Evolutionary conservation across 768 basidiomycete species (phyloP).

Genomic region (Calocera cornea): DNA sequence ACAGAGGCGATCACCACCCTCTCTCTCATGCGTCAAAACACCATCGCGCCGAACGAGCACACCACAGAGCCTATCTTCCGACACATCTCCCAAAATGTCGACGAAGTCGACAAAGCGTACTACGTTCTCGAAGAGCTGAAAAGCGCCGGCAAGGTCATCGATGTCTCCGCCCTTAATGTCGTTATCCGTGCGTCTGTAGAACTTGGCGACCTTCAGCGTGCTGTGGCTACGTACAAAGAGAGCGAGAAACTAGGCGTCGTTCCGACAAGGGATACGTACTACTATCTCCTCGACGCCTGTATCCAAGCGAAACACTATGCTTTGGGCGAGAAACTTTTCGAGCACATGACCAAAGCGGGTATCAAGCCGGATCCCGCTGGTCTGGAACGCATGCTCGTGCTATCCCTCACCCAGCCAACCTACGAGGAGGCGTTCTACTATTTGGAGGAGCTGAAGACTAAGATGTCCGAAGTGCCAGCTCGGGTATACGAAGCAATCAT

Average conservation of each 20-base stretch:
- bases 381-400: conserved; percentile 51
- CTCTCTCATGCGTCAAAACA: conserved; percentile 42
- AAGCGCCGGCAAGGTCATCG: conserved; percentile 37
- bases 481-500: conserved; percentile 48
- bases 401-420: conserved; percentile 53
- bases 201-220: conserved; percentile 58
- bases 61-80: conserved; percentile 45
- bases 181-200: conserved; percentile 49
- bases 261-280: conserved; percentile 54
- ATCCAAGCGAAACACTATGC: conserved; percentile 43
- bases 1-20: conserved; percentile 51
- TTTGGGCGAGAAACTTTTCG: conserved; percentile 46
- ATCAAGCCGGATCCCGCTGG: conserved; percentile 46
- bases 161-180: conserved; percentile 48
- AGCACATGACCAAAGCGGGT: conserved; percentile 46
- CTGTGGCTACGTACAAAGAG: conserved; percentile 60
- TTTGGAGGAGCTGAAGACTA: conserved; percentile 74
- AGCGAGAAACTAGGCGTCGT: conserved; percentile 39
- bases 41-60: conserved; percentile 35
- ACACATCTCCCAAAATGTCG: conserved; percentile 34
- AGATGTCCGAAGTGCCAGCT: conserved; percentile 33
- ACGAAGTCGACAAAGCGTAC: conserved; percentile 53
- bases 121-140: conserved; percentile 47
- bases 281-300: conserved; percentile 54
- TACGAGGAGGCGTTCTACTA: conserved; percentile 86